phyloP scores from a whole-genome alignment of 2,329 filamentous ascomycete species.

The Grosmannia penicillata region DNA sequence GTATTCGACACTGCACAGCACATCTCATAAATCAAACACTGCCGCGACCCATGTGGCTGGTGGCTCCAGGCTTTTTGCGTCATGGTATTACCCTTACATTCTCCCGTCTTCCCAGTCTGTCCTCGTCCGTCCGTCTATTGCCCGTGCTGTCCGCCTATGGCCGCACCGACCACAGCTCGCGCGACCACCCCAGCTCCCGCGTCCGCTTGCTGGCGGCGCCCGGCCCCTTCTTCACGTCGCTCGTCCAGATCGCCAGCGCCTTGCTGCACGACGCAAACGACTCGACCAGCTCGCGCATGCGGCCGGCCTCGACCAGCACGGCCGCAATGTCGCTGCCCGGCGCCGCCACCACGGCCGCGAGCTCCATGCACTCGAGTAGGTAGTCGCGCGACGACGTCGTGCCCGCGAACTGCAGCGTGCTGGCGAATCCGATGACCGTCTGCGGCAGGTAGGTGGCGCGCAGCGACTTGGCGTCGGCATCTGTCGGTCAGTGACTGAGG shows the following conservation, averaged over 20 bases:
- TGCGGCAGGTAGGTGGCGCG: slow-evolving; percentile 74
- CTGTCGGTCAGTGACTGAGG: too few relatives aligned
- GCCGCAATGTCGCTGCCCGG: slow-evolving; percentile 50
- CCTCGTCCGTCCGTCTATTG: neutral
- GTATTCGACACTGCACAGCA: too few relatives aligned
- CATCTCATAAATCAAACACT: too few relatives aligned
- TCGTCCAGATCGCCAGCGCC: slow-evolving; percentile 43
- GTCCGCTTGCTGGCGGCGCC: slow-evolving; percentile 41
- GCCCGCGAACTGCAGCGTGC: slow-evolving; percentile 65
- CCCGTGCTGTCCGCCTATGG: slow-evolving; percentile 12
- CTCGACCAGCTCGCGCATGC: slow-evolving; percentile 63
- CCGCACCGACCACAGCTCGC: slow-evolving; percentile 47
- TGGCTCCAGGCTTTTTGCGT: too few relatives aligned
- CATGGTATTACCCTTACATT: too few relatives aligned
- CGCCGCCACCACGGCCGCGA: slow-evolving; percentile 62
- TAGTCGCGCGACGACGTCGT: slow-evolving; percentile 59
- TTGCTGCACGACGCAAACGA: slow-evolving; percentile 66
- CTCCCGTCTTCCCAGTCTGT: neutral
- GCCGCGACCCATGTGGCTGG: neutral
- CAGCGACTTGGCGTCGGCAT: slow-evolving; percentile 48
- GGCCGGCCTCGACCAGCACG: slow-evolving; percentile 46
- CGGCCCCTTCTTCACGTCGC: slow-evolving; percentile 33
- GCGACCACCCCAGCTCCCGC: slow-evolving; percentile 46
- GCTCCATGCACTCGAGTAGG: slow-evolving; percentile 73
- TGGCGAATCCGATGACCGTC: slow-evolving; percentile 69